Evolutionary conservation across 2,329 filamentous ascomycete species (phyloP), one percentile per base, ranked within the genome.

Genomic region (Dactylellina sp.): DNA sequence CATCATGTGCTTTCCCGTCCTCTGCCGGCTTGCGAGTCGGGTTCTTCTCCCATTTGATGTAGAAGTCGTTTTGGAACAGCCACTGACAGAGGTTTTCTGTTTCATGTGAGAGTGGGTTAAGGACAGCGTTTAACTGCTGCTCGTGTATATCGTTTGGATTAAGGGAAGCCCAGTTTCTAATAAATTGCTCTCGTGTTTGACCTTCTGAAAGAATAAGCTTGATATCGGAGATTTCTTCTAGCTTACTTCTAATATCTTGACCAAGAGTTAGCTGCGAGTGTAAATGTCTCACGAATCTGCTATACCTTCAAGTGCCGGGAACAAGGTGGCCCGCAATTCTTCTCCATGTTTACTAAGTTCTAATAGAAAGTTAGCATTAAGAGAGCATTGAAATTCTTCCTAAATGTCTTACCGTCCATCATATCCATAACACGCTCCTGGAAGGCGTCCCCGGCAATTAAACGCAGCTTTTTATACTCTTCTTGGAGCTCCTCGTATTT

Each of bases 391-490:
- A 7, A 25, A 11, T 40, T 3, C 7, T 40, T 55, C 32, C 20
- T 40, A 18, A 24, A 39, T 20, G 32, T 24, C 50, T 40, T 66
- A 74, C 70, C 53, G 35, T 74, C 70, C 70, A 74, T 62, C 37
- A 52, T 57, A 46, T 74, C 70, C 70, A 74, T 74, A 25, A 74
- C 70, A n/a, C 70, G 55, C 20, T 74, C 70, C 35, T 74, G 70
- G 39, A 74, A 74, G 14, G 70, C 70, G 40, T 74, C 70, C 1
- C 70, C 70, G 11, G 70, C 70, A 42, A 66, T 57, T 3, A 40
- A n/a, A 14, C 70, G 61, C 22, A 74, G 46, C 35, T 74, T 74
- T 40, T 62, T 74, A 18, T 74, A 74, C 46, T 66, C 70, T 24
- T 66, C 70, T 20, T 62, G 61, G 7, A 74, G 28, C 22, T 74